Evolutionary conservation across 345 rosid species (phyloP).

Genomic region (Theobroma cacao): DNA sequence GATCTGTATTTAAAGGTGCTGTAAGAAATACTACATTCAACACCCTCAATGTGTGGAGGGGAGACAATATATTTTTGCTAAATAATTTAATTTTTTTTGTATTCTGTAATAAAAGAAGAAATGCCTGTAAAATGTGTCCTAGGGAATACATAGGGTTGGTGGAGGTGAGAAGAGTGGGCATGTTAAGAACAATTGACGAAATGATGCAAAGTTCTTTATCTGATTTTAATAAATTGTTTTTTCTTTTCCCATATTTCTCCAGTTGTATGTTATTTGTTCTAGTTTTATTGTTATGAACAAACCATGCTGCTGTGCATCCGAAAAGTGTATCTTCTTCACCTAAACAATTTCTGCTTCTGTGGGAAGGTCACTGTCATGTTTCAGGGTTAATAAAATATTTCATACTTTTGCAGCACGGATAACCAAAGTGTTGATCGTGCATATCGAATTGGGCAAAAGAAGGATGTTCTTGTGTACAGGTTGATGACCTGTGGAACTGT

Average conservation of each 20-base stretch:
- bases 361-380: neutral
- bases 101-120: neutral
- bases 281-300: neutral
- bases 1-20: neutral
- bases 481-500: constrained; percentile 97
- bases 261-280: neutral
- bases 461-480: constrained; percentile 90
- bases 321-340: neutral
- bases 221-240: neutral
- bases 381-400: neutral
- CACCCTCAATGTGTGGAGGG: neutral
- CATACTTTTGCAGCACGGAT: constrained; percentile 63
- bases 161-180: neutral
- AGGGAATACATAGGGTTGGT: neutral
- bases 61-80: too few relatives aligned
- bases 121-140: neutral
- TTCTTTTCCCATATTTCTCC: neutral
- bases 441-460: constrained; percentile 91
- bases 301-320: neutral
- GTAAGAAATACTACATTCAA: neutral
- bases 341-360: neutral
- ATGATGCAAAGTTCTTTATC: neutral
- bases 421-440: constrained; percentile 99
- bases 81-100: neutral
- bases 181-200: neutral